Conservation (phyloP, 78 protist species). For the Pelomyxa schiedti region DNA sequence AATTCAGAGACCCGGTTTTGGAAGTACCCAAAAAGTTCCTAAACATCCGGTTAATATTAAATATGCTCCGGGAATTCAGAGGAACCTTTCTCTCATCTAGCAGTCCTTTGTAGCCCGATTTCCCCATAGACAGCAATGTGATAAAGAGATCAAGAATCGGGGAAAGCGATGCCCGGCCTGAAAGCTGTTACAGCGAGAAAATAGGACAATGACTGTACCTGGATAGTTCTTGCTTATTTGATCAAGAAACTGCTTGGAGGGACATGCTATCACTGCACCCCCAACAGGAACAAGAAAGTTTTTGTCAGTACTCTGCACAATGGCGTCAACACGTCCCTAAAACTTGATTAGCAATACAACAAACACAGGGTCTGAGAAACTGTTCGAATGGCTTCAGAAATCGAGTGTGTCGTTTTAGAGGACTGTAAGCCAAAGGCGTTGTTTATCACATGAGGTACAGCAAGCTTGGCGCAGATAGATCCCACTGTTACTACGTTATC, state of each 20-base stretch:
- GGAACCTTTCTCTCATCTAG: slow-evolving; percentile 12
- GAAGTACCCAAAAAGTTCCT: slow-evolving; percentile 17
- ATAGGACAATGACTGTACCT: not conserved
- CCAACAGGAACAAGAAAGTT: slow-evolving; percentile 99
- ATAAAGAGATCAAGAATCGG: slow-evolving; percentile 83
- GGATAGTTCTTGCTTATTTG: slow-evolving; percentile 16
- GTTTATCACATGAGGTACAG: slow-evolving; percentile 86
- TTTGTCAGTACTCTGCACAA: slow-evolving; percentile 96
- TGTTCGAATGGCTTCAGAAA: slow-evolving; percentile 18
- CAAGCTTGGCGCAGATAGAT: slow-evolving; percentile 47
- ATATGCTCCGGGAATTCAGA: too few species aligned
- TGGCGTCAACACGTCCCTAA: slow-evolving; percentile 71
- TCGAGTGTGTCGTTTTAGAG: slow-evolving; percentile 7
- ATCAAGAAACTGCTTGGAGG: slow-evolving; percentile 22
- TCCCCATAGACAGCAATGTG: slow-evolving; percentile 87
- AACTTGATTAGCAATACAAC: too few species aligned
- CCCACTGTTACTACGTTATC: slow-evolving; percentile 75
- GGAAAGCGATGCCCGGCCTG: slow-evolving; percentile 84
- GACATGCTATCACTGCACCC: slow-evolving; percentile 74
- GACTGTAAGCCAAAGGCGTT: slow-evolving; percentile 97
- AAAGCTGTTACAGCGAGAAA: not conserved
- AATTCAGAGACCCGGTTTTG: not conserved
- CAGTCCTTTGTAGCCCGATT: slow-evolving; percentile 23
- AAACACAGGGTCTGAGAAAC: too few species aligned
- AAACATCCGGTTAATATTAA: too few species aligned